These are phyloP conservation scores for Hypoxylon trugodes DNA, from an alignment of 495 filamentous ascomycete species.

Conservation along the genomic window DNA sequence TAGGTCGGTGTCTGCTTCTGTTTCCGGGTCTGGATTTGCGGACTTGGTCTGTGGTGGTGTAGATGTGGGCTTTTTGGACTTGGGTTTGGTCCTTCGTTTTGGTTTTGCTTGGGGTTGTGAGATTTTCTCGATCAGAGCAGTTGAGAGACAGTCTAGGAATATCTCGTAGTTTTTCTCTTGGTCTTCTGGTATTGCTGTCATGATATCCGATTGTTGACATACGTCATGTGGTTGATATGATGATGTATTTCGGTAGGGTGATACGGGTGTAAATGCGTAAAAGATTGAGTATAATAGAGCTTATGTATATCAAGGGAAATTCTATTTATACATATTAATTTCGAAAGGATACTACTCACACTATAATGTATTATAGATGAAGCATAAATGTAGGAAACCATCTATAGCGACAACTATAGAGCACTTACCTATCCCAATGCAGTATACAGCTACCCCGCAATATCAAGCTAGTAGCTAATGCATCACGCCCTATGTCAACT, in stretches of 20 bases:
- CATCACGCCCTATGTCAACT: slow-evolving; percentile 1
- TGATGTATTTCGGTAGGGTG: background rate
- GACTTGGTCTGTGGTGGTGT: slow-evolving; percentile 11
- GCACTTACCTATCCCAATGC: slow-evolving; percentile 16
- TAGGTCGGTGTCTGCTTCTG: slow-evolving; percentile 30
- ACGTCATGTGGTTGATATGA: background rate
- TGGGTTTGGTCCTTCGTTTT: slow-evolving; percentile 51
- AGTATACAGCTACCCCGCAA: slow-evolving; percentile 38
- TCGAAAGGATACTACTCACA: background rate
- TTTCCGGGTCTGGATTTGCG: background rate
- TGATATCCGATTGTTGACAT: background rate
- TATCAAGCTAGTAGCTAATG: slow-evolving; percentile 7
- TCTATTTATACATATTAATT: background rate
- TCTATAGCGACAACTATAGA: no score
- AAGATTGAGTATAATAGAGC: no score
- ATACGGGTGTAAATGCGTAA: no score
- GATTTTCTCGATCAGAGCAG: slow-evolving; percentile 58
- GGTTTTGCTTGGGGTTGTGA: slow-evolving; percentile 53
- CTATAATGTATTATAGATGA: no score
- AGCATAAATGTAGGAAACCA: background rate
- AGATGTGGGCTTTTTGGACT: slow-evolving; percentile 49
- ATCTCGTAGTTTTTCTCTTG: slow-evolving; percentile 66
- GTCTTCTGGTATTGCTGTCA: slow-evolving; percentile 28
- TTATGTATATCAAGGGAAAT: background rate
- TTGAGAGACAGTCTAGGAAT: slow-evolving; percentile 72